Conservation (phyloP, 768 basidiomycete genomes). For the Agaricus sinodeliciosus region DNA sequence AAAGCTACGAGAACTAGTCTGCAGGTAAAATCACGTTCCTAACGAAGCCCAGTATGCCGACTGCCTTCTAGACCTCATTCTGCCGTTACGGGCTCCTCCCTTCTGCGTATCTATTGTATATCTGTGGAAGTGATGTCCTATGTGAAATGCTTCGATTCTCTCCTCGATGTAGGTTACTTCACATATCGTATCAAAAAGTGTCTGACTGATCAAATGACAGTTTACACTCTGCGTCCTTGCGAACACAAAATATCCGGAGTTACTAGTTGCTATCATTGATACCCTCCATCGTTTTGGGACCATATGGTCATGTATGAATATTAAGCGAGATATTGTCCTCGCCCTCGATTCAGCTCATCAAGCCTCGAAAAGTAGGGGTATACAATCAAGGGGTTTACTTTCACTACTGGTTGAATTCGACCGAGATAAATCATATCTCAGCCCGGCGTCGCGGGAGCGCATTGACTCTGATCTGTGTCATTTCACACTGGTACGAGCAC, state of each 20-base stretch:
- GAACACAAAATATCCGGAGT: constrained; percentile 41
- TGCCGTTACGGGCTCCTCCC: constrained; percentile 25
- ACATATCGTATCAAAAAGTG: neutral
- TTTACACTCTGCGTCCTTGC: constrained; percentile 49
- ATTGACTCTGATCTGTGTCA: constrained; percentile 52
- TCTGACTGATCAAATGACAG: constrained; percentile 23
- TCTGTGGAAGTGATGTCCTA: constrained; percentile 54
- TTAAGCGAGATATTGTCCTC: constrained; percentile 43
- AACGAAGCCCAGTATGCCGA: neutral
- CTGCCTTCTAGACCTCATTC: constrained; percentile 13
- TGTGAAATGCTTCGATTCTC: constrained; percentile 57
- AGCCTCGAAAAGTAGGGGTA: constrained; percentile 55
- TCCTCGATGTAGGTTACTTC: constrained; percentile 52
- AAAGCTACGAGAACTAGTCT: constrained; percentile 46
- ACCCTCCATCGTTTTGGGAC: constrained; percentile 64
- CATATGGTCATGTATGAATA: constrained; percentile 77
- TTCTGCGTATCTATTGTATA: constrained; percentile 52
- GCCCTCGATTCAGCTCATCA: constrained; percentile 60
- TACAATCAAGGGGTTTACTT: constrained; percentile 60
- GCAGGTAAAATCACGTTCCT: constrained; percentile 30
- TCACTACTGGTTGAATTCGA: constrained; percentile 62
- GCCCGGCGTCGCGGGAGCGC: constrained; percentile 47
- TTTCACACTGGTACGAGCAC: constrained; percentile 50
- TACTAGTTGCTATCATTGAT: constrained; percentile 59
- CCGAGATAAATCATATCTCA: constrained; percentile 44